phyloP scores from a whole-genome alignment of 371 early-diverging fungal genomes.

The Rhizopus arrhizus region DNA sequence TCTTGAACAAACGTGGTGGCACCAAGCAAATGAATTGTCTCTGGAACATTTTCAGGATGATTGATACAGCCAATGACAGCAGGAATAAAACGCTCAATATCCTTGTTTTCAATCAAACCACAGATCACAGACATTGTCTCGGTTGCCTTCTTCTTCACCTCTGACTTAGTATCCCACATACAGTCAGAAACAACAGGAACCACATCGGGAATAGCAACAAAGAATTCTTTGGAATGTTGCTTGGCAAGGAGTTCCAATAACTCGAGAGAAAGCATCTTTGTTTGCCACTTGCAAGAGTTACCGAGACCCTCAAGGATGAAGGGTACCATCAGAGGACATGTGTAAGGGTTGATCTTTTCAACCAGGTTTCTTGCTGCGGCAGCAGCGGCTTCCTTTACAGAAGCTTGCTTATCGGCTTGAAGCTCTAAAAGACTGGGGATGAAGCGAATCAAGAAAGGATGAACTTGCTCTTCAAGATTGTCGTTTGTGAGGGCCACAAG shows the following conservation, averaged over 20 bases:
- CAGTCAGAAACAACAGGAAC: conserved; percentile 73
- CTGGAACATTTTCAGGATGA: conserved; percentile 68
- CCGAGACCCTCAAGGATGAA: conserved; percentile 58
- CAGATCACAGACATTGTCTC: conserved; percentile 58
- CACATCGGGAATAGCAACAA: conserved; percentile 65
- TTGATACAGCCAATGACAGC: conserved; percentile 66
- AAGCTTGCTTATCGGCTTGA: conserved; percentile 68
- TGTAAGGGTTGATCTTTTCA: conserved; percentile 54
- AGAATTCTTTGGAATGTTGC: conserved; percentile 60
- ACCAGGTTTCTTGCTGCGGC: conserved; percentile 57
- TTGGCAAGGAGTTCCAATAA: conserved; percentile 58
- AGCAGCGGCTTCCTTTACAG: conserved; percentile 64
- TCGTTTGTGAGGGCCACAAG: conserved; percentile 59
- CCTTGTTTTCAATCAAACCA: conserved; percentile 63
- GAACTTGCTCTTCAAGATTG: conserved; percentile 48
- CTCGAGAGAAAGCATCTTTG: conserved; percentile 66
- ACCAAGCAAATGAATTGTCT: conserved; percentile 65
- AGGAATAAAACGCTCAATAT: conserved; percentile 67
- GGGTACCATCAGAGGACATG: conserved; percentile 62
- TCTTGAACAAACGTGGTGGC: conserved; percentile 79
- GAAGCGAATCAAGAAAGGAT: conserved; percentile 64
- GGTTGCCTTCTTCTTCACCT: conserved; percentile 58
- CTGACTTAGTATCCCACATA: conserved; percentile 75
- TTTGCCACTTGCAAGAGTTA: conserved; percentile 79
- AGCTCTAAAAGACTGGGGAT: conserved; percentile 60